Base-by-base conservation (phyloP, 2,329 filamentous ascomycete genomes). In the Apiospora kogelbergensis region DNA sequence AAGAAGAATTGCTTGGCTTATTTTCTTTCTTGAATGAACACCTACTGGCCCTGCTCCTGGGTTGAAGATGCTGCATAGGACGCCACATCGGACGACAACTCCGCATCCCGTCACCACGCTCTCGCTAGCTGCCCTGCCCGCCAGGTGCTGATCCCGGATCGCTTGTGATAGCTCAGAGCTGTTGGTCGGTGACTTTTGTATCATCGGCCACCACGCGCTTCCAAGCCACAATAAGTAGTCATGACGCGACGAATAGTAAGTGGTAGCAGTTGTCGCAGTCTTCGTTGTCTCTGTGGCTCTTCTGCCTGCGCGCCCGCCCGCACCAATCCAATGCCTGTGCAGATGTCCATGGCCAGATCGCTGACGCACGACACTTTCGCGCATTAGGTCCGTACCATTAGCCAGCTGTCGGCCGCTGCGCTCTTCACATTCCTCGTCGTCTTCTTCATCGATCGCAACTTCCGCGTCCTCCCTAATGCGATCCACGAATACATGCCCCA, bases 401-500 rank as follows among this genome's bases (percentile, higher is more conserved):
- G 92, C 78, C 93, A 98, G 86, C 89, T 96, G 77, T 84, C 87
- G 72, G 84, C 89, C 69, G 85, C 94, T 69, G 84, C 88, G 68
- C 78, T 88, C 73, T 83, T 94, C 76, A 88, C 91, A 73, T 84
- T 95, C 73, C 78, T 95, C 75, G 81, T 95, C 75, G 81, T 94
- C 73, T 90, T 95, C 80, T 87, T 97, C 79, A 90, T 97, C 83
- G 95, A 98, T 82, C 93, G 91, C 77, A 93, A 92, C 78, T 97
- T 96, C 83, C 89, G 93, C 74, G 92, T 98, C 70, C 89, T 98
- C 44, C 95, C 95, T 53, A 90, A 90, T 76, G 89, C 91, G 70
- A 91, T 98, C 74, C 95, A 98, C 84, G 92, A 90, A 79, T 93
- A 95, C 80, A 89, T 97, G 76, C 95, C 95, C 33, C 88, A 90